Evolutionary conservation across 2,329 filamentous ascomycete species (phyloP).

Genomic region (Alternaria panax): DNA sequence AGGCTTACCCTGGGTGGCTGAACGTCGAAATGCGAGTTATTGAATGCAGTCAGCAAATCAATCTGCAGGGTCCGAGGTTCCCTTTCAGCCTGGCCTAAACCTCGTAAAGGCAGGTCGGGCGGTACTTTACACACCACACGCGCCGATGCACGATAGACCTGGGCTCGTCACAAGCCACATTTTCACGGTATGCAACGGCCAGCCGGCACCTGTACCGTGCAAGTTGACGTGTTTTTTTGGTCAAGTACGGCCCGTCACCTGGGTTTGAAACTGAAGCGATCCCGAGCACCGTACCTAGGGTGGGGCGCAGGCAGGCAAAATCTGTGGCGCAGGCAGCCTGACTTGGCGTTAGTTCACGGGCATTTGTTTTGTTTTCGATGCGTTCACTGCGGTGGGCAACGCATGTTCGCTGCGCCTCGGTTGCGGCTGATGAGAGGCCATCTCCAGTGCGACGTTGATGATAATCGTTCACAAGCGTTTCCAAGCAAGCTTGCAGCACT

Average conservation of each 20-base stretch:
- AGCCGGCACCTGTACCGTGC: not conserved
- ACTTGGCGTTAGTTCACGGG: not conserved
- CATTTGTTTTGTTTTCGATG: conserved; percentile 3
- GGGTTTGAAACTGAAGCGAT: not conserved
- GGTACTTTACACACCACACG: conserved; percentile 1
- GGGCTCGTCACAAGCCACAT: not conserved
- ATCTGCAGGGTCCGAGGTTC: not conserved
- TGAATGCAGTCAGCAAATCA: conserved; percentile 16
- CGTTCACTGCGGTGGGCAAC: no score
- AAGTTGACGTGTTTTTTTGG: not conserved
- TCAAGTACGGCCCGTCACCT: not conserved
- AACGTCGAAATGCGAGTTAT: not conserved
- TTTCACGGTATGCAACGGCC: not conserved
- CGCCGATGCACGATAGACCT: not conserved
- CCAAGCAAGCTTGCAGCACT: conserved; percentile 22
- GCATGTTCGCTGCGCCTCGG: no score
- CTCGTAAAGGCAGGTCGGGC: conserved; percentile 7
- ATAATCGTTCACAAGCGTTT: conserved; percentile 17
- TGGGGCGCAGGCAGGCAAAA: not conserved
- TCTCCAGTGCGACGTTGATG: not conserved
- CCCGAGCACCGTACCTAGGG: not conserved
- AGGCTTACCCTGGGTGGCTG: not conserved
- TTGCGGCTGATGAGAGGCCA: no score
- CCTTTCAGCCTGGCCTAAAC: not conserved
- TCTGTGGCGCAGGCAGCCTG: not conserved